Base-by-base conservation (phyloP, 192 early-diverging fungal species). In the Phlyctochytrium bullatum region DNA sequence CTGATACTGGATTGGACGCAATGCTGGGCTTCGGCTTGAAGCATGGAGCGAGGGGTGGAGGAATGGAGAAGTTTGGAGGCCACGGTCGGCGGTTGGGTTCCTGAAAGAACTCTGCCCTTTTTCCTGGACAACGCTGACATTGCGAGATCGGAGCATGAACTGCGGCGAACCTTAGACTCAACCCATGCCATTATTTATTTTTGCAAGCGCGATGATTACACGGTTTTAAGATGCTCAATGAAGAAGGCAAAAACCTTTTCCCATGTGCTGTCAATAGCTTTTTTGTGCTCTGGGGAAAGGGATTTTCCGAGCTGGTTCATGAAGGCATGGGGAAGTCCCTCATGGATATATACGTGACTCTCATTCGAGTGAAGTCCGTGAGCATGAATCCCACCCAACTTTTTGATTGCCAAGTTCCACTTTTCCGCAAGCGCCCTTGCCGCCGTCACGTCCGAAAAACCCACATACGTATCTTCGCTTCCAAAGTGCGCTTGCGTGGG, bases 401-500 rank as follows among this genome's bases (percentile, higher is more conserved):
- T 52, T 59, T 67, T 56, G 29, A 72, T 58, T 33, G 71, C 65
- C 63, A 66, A 58, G 54, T 65, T 53, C 71, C 71, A 72, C 28
- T 3, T 67, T 30, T 67, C 35, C 30, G 63, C 71, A 20, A 72
- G 65, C 23, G 25, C 32, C 20, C 65, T 28, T 4, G 71, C 71
- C 6, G 71, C 66, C 1, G 50, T 52, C 32, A 61, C 17, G 51
- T 72, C 71, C 14, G 34, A 24, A 52, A 72, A 66, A 25, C 71
- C 71, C 12, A 50, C 23, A 36, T 66, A 58, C 6, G 51, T 52
- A 40, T 72, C 71, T 1, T 27, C 17, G 59, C 54, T 62, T 29
- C 71, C 71, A 28, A 72, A 72, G 57, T 72, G 71, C 4, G 64
- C 71, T 53, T 72, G 71, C 24, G 59, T 57, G 14, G 71, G 71